A percentile compares a stretch with the other conserved stretches of the same genome.
These are phyloP conservation scores for Amphibolis antarctica DNA, from an alignment of 106 monocot genomes.

Conservation along the genomic window DNA sequence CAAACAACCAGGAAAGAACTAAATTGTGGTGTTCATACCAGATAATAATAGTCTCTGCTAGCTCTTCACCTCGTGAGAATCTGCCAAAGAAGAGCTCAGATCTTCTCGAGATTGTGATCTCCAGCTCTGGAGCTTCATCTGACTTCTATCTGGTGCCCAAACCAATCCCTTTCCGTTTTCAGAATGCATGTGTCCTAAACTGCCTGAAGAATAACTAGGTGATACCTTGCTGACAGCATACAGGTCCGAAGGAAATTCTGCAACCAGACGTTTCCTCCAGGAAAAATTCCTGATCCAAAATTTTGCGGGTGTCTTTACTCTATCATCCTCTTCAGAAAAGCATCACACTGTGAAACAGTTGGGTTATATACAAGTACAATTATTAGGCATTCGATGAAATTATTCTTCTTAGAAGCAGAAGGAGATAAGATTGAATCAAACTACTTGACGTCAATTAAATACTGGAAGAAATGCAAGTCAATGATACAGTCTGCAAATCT, in stretches of 20 bases:
- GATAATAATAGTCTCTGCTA: neutral
- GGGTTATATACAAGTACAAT: neutral
- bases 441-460: too few relatives aligned
- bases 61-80: constrained; percentile 34
- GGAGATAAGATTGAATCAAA: too few relatives aligned
- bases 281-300: constrained; percentile 33
- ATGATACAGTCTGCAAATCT: too few relatives aligned
- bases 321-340: constrained; percentile 41
- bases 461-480: too few relatives aligned
- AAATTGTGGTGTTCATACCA: neutral
- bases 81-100: constrained; percentile 56
- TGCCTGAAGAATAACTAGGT: constrained; percentile 74
- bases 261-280: constrained; percentile 39
- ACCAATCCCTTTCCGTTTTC: constrained; percentile 45
- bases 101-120: constrained; percentile 95
- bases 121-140: constrained; percentile 64
- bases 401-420: too few relatives aligned
- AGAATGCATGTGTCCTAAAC: constrained; percentile 70
- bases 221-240: constrained; percentile 30
- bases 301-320: constrained; percentile 59
- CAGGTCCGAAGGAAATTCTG: constrained; percentile 32
- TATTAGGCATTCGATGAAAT: too few relatives aligned
- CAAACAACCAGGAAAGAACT: neutral
- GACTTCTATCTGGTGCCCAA: constrained; percentile 48
- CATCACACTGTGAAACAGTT: constrained; percentile 1